Base-by-base conservation (phyloP, 345 rosid genomes). In the Citrus reticulata region DNA sequence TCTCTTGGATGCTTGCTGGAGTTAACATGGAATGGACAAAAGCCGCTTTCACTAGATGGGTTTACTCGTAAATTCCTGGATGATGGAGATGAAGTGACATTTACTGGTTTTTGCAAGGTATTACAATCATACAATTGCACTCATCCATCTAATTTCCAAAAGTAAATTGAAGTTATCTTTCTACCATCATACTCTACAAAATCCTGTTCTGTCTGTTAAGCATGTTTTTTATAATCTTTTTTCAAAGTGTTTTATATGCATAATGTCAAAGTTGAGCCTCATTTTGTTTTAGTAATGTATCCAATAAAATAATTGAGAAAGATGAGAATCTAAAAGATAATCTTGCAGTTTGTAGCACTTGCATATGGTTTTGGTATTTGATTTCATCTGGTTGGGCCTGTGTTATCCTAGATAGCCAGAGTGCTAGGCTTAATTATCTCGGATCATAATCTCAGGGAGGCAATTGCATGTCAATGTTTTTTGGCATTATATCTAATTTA, bases 21-120 rank as follows among this genome's bases (percentile, higher is more conserved):
- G 88, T 83, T 94, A 71, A 94, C 98, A 49, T 90, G 95, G 97
- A 94, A 96, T 75, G 99, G 98, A 77, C 94, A 91, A 78, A 96
- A 93, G 65, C 87, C 91, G 5, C 71, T 96, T 71, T 84, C 92
- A 69, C 68, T 94, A 64, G 89, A 90, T 61, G 94, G 97, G 40
- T 63, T 86, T 27, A 19, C 84, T 25, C 90, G 93, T 60, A 96
- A 85, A 71, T 96, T 94, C 85, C 89, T 96, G 2, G 94, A 94
- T 86, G 99, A 94, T 79, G 98, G 98, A 66, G 99, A 96, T 87
- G 93, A 96, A 87, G 98, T 96, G 75, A 89, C 83, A 78, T 62
- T 96, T 40, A 84, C 87, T 68, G 99, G 98, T 75, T 72, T 72
- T 81, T 94, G 93, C 88, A 91, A 93, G 98, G 99, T 92, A 65